Conservation (phyloP, 768 basidiomycete genomes). For the Coprinopsis sp. region DNA sequence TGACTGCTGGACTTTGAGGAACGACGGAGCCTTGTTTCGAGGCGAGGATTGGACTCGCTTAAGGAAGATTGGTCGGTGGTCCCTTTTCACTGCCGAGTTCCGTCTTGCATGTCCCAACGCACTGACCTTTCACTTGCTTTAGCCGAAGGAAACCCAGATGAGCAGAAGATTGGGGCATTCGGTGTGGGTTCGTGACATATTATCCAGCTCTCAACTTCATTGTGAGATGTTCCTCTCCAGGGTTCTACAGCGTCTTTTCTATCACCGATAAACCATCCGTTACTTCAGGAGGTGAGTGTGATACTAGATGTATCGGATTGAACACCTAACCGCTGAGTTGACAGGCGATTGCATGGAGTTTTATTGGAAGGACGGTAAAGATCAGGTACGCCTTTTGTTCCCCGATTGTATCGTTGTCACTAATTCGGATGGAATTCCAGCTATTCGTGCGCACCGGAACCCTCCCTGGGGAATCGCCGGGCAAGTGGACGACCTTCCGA, state of each 20-base stretch:
- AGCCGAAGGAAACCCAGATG: slow-evolving; percentile 93
- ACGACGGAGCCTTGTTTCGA: slow-evolving; percentile 80
- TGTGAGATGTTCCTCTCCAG: slow-evolving; percentile 25
- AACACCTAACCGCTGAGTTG: no score
- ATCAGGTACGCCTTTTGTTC: slow-evolving; percentile 50
- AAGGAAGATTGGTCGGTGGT: slow-evolving; percentile 84
- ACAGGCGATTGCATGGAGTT: slow-evolving; percentile 94
- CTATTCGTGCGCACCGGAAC: slow-evolving; percentile 79
- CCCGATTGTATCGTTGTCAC: slow-evolving; percentile 4
- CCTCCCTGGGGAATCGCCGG: slow-evolving; percentile 36
- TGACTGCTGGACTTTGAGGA: slow-evolving; percentile 79
- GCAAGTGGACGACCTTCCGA: slow-evolving; percentile 81
- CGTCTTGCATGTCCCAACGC: no score
- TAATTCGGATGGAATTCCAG: slow-evolving; percentile 40
- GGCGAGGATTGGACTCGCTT: slow-evolving; percentile 85
- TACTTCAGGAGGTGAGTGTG: slow-evolving; percentile 78
- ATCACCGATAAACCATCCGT: slow-evolving; percentile 83
- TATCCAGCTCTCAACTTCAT: not conserved
- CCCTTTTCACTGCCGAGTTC: not conserved
- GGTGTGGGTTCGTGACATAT: slow-evolving; percentile 55
- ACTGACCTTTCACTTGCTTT: slow-evolving; percentile 1
- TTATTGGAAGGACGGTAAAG: slow-evolving; percentile 92
- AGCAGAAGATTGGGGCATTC: slow-evolving; percentile 94
- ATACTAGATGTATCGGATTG: no score
- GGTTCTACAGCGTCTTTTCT: slow-evolving; percentile 79